Percentiles rank a stretch among this genome's conserved stretches.
These are phyloP conservation scores for Primulina tabacum DNA, from an alignment of 257 asterid genomes.

Conservation along the genomic window DNA sequence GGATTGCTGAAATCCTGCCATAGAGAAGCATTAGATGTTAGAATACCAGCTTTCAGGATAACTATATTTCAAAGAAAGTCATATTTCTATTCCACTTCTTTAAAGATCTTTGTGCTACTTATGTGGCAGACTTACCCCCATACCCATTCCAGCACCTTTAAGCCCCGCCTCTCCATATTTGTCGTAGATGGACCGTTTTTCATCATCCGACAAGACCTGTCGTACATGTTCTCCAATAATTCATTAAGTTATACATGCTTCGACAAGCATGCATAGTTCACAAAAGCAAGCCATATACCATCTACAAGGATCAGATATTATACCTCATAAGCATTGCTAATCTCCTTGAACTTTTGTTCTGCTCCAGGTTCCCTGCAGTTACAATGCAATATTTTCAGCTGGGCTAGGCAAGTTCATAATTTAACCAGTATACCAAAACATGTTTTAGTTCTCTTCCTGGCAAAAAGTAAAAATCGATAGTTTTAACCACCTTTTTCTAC, in stretches of 20 bases:
- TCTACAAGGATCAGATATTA: slow-evolving; percentile 21
- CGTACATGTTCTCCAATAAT: slow-evolving; percentile 20
- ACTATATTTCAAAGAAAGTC: neutral
- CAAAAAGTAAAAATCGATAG: slow-evolving; percentile 16
- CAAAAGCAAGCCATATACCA: neutral
- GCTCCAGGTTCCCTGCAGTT: slow-evolving; percentile 84
- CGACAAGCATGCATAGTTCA: slow-evolving; percentile 10
- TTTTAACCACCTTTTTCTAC: neutral
- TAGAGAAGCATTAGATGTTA: slow-evolving; percentile 24
- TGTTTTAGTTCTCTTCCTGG: neutral
- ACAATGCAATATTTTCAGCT: slow-evolving; percentile 25
- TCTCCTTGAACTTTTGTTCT: slow-evolving; percentile 92
- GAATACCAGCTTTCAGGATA: slow-evolving; percentile 8
- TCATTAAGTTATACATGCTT: slow-evolving; percentile 11
- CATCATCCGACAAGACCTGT: slow-evolving; percentile 94
- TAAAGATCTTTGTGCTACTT: neutral
- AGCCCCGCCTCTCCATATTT: slow-evolving; percentile 99
- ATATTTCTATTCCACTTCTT: neutral
- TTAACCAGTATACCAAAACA: slow-evolving; percentile 3
- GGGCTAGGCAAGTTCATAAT: neutral
- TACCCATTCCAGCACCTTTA: slow-evolving; percentile 86
- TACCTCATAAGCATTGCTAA: slow-evolving; percentile 98
- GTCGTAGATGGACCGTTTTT: slow-evolving; percentile 91
- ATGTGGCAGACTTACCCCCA: slow-evolving; percentile 68
- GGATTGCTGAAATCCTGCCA: slow-evolving; percentile 95